Evolutionary conservation across 2,329 filamentous ascomycete genomes (phyloP).

Genomic region (Curvularia sp.): DNA sequence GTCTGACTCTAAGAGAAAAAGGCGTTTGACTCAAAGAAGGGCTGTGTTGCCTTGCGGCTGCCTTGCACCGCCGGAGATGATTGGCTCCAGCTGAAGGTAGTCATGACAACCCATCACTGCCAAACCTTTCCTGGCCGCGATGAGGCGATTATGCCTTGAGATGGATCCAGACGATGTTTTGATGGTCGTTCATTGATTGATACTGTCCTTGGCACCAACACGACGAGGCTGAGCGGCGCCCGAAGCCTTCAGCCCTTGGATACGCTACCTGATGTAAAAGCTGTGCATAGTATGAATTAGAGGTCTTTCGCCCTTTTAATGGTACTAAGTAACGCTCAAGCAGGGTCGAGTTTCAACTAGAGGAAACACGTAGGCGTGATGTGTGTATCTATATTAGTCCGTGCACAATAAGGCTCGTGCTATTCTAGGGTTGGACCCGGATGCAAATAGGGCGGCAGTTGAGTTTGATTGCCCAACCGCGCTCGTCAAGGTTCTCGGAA

Average conservation of each 20-base stretch:
- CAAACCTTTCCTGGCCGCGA: background rate
- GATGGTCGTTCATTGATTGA: conserved; percentile 3
- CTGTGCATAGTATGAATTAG: background rate
- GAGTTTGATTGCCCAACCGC: background rate
- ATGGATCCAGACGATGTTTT: background rate
- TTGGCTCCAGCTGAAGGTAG: conserved; percentile 23
- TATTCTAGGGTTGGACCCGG: background rate
- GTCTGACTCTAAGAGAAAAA: conserved; percentile 30
- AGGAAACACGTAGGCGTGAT: background rate
- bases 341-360: background rate
- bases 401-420: background rate
- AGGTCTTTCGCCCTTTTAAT: conserved; percentile 22
- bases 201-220: background rate
- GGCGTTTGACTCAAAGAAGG: conserved; percentile 33
- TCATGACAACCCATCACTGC: conserved; percentile 10
- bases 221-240: conserved; percentile 6
- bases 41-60: conserved; percentile 41
- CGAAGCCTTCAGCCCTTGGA: conserved; percentile 4
- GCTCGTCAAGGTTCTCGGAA: background rate
- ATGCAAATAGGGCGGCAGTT: background rate
- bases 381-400: background rate
- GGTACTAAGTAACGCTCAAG: background rate
- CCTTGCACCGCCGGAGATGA: conserved; percentile 26
- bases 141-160: background rate
- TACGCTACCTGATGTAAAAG: background rate